These are phyloP conservation scores for Penicillium bovifimosum DNA, from an alignment of 495 filamentous ascomycete genomes.

Conservation along the genomic window DNA sequence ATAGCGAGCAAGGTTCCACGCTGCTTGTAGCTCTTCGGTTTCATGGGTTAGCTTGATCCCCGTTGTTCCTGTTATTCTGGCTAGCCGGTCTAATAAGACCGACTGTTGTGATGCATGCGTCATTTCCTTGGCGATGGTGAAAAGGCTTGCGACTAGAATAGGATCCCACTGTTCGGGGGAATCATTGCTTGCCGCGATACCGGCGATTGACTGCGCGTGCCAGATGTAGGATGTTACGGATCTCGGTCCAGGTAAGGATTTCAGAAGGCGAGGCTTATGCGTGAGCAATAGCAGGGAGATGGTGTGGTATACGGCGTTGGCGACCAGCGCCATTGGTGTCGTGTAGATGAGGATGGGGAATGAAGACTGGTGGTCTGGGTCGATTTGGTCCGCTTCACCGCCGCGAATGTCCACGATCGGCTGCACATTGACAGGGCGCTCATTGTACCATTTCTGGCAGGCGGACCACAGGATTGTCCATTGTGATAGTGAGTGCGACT, in stretches of 20 bases:
- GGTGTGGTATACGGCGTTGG: constrained; percentile 23
- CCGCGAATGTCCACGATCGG: constrained; percentile 26
- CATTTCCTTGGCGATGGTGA: constrained; percentile 21
- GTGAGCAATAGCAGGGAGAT: constrained; percentile 20
- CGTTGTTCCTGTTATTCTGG: constrained; percentile 12
- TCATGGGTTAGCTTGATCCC: constrained; percentile 21
- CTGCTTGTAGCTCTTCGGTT: constrained; percentile 8
- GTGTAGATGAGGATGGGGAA: constrained; percentile 26
- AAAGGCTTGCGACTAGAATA: constrained; percentile 17
- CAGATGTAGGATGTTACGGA: constrained; percentile 26
- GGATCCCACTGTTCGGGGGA: constrained; percentile 27
- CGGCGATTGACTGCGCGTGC: constrained; percentile 26
- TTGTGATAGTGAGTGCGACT: constrained; percentile 23
- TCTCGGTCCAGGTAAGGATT: constrained; percentile 23
- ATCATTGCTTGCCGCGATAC: constrained; percentile 22
- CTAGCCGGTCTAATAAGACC: constrained; percentile 12
- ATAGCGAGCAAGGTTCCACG: constrained; percentile 20
- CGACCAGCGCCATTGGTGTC: constrained; percentile 28
- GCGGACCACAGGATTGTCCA: constrained; percentile 27
- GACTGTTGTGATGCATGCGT: constrained; percentile 23
- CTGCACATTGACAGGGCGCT: constrained; percentile 19
- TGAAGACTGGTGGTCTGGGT: constrained; percentile 22
- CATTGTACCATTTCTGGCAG: constrained; percentile 29
- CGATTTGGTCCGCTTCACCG: constrained; percentile 22
- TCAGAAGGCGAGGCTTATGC: constrained; percentile 23